Evolutionary conservation across 1,284 basidiomycete genomes (phyloP), one percentile per base, ranked within the genome.

Genomic region (Microstroma glucosiphilum): DNA sequence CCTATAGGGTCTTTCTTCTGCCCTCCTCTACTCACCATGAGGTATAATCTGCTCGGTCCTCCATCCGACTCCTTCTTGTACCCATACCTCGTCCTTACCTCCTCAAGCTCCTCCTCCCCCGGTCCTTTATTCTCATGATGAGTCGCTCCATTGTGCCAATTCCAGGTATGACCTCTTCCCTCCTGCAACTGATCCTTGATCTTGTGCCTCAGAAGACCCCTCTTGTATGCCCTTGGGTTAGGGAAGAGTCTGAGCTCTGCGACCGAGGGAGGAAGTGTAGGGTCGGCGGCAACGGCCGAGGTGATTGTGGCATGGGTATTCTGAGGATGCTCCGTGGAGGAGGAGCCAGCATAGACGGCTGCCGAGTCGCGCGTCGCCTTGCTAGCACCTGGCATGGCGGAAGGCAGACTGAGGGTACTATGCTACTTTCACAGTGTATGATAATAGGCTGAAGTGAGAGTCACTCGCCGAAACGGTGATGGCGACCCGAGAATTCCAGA

Each of bases 61-160:
- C 71, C 72, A n/a, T 76, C 51, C 1, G 48, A 59, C 21, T 68
- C 67, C 0, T 58, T 3, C 56, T 66, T 71, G 66, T 78, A 77
- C 2, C 71, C 71, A 57, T 62, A 78, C 6, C 63, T 58, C 3
- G 60, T 55, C n/a, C 76, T 61, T 21, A 77, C 67, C 1, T 57
- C 60, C n/a, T 70, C 65, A 40, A 76, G 64, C 63, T 78, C 76
- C 0, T 73, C 62, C 2, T 73, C 68, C n/a, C 71, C 69, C 0
- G 76, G 76, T 41, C 70, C 65, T n/a, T 55, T 41, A 42, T 78
- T 78, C 40, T 58, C 60, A 2, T 65, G 53, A 40, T 73, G 68
- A 0, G 72, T 67, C 6, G 76, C 76, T 37, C 76, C 75, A 30
- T 73, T 69, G 62, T 73, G 66, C 76, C 76, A 78, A 46, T 70